These are phyloP conservation scores for Phaeosphaeriaceae sp. DNA, from an alignment of 2,329 filamentous ascomycete genomes.

Conservation along the genomic window DNA sequence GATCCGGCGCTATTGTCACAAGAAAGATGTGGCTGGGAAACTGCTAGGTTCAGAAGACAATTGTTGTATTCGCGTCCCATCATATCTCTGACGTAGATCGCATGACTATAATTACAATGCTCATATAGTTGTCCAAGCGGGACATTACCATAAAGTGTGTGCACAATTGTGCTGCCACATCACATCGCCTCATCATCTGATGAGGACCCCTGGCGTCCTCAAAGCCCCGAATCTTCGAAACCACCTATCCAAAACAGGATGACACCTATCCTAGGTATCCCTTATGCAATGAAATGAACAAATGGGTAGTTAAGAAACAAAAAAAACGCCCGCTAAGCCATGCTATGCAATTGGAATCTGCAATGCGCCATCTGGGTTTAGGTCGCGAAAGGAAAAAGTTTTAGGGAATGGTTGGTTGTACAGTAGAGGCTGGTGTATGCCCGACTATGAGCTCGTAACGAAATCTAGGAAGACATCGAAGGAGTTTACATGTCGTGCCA, in stretches of 20 bases:
- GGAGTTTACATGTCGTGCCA: slow-evolving; percentile 29
- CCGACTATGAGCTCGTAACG: slow-evolving; percentile 24
- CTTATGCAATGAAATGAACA: slow-evolving; percentile 10
- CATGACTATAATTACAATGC: slow-evolving; percentile 33
- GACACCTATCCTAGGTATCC: background rate
- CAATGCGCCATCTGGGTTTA: slow-evolving; percentile 4
- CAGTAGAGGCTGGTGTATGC: slow-evolving; percentile 23
- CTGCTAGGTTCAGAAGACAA: slow-evolving; percentile 21
- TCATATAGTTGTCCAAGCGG: slow-evolving; percentile 20
- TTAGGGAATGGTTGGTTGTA: slow-evolving; percentile 18
- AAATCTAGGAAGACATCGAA: slow-evolving; percentile 21
- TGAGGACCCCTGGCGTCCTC: background rate
- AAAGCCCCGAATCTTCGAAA: slow-evolving; percentile 4
- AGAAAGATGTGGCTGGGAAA: background rate
- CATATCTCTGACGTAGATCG: slow-evolving; percentile 9
- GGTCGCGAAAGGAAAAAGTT: slow-evolving; percentile 1
- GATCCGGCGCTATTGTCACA: too few species aligned
- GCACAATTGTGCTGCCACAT: slow-evolving; percentile 12
- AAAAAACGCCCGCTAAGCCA: slow-evolving; percentile 44
- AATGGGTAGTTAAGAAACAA: slow-evolving; percentile 20
- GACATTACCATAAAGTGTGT: slow-evolving; percentile 19
- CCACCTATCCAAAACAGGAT: background rate
- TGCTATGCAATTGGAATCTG: slow-evolving; percentile 29
- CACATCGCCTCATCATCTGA: slow-evolving; percentile 4
- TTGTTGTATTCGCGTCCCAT: slow-evolving; percentile 22